Evolutionary conservation across 495 filamentous ascomycete genomes (phyloP), one percentile per base, ranked within the genome.

Genomic region (Thermochaetoides thermophila): DNA sequence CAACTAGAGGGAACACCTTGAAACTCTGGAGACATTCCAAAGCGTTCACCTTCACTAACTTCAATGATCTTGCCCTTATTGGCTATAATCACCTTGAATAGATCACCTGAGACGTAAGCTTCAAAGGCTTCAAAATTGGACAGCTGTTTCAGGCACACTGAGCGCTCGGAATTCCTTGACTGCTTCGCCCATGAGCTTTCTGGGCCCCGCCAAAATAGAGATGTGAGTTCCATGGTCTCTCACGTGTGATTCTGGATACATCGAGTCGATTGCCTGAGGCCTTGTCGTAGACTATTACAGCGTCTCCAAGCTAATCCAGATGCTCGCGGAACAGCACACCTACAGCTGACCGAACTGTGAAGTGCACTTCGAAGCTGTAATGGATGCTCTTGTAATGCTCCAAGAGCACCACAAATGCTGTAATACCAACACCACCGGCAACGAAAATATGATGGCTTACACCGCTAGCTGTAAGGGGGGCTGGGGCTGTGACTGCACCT

Each of bases 121-220:
- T 54, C 44, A 29, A 75, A 75, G 0, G 66, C 60, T 42, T 75
- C 71, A 37, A 62, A 68, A 37, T n/a, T 75, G 69, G 18, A 73
- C 55, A 16, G 68, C 61, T 3, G 52, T 51, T 11, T 61, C 46
- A 0, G 52, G 40, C 1, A 74, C 47, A 7, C 55, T 50, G n/a
- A 38, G 46, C 14, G 30, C 44, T 21, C 47, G 57, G 14, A 55
- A 50, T 32, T 59, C 53, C 2, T 32, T 42, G 1, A 36, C 27
- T 0, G 65, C 59, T 35, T 57, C 61, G 4, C 65, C 60, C 42
- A 71, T 61, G 48, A 75, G 53, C 2, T 63, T 53, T 29, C 38
- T 30, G n/a, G 0, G 71, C 68, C 1, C 71, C 71, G 44, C 69
- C 74, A 18, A 63, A 57, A 32, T 72, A 74, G 5, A 74, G 39